Evolutionary conservation across 768 basidiomycete species (phyloP), one percentile per base, ranked within the genome.

Genomic region (Serpula lacrymans): DNA sequence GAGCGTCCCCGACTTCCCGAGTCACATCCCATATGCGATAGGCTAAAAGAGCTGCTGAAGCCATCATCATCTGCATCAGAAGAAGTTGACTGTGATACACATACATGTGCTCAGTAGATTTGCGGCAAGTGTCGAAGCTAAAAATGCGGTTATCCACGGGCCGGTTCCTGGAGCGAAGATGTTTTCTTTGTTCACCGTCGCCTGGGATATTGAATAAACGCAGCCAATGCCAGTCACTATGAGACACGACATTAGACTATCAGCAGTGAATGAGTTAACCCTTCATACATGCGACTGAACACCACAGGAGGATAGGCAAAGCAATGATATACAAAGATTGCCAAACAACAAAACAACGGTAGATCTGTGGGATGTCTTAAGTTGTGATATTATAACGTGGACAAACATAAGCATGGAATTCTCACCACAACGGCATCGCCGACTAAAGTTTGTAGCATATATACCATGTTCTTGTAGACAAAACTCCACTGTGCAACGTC

Each of bases 291-390:
- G 36, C 32, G 12, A 52, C 51, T 9, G 37, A 55, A 38, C 16
- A 26, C 48, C 50, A 51, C 43, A 53, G 26, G 3, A 48, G 4
- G 11, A 45, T n/a, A 18, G 57, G 56, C 24, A 59, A n/a, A 11
- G 43, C 28, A 20, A 46, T 42, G n/a, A 56, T 38, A 32, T 40
- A 48, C 46, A 42, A 42, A 1, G 50, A 54, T 21, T 48, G 39
- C 58, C 56, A 58, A n/a, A 58, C 54, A 23, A 54, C 45, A 13
- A 52, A 56, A 34, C 56, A 59, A 9, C 56, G 52, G 34, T 59
- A 52, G 27, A 59, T 56, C 56, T 58, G 29, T n/a, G n/a, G n/a
- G 14, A 6, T n/a, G 29, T 8, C 12, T 16, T 41, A 4, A 39
- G 38, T 13, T 13, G 22, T 29, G 28, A 23, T n/a, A 6, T 3